Percentiles rank a stretch among this genome's conserved stretches.
Conservation (phyloP, 2,329 filamentous ascomycete genomes). For the Pyrenophora seminiperda region DNA sequence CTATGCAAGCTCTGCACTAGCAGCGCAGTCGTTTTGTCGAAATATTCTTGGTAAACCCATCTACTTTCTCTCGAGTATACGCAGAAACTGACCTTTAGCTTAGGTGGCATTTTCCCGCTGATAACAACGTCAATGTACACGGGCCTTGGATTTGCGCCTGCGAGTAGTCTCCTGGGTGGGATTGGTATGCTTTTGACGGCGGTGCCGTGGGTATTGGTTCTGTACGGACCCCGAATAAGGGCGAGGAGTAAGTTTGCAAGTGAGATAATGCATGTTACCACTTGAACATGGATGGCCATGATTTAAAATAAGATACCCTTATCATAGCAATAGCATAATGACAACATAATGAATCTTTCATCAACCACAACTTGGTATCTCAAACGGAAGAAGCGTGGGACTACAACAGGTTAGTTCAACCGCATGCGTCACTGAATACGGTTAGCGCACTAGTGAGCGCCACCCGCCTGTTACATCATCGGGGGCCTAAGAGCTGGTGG, state of each 20-base stretch:
- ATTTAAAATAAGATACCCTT: slow-evolving; percentile 1
- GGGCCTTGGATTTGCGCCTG: slow-evolving; percentile 71
- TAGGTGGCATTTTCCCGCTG: slow-evolving; percentile 75
- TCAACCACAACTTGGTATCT: no score
- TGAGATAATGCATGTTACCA: slow-evolving; percentile 37
- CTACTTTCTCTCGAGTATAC: not conserved
- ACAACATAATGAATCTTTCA: no score
- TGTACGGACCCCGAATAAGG: slow-evolving; percentile 78
- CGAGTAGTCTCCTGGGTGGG: slow-evolving; percentile 76
- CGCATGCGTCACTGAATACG: not conserved
- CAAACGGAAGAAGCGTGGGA: no score
- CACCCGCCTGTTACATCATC: slow-evolving; percentile 13
- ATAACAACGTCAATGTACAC: slow-evolving; percentile 75
- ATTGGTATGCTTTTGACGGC: slow-evolving; percentile 70
- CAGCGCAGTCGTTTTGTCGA: slow-evolving; percentile 83
- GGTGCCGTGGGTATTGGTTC: slow-evolving; percentile 85
- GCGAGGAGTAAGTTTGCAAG: slow-evolving; percentile 75
- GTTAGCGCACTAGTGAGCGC: not conserved
- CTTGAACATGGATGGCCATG: not conserved
- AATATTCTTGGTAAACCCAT: slow-evolving; percentile 68
- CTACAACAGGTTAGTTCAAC: no score
- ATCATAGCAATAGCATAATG: not conserved
- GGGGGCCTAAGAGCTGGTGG: not conserved
- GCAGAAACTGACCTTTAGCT: slow-evolving; percentile 4
- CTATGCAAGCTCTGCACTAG: slow-evolving; percentile 83